These are phyloP conservation scores for Penicillium digitatum DNA, from an alignment of 2,329 filamentous ascomycete species.

Conservation along the genomic window DNA sequence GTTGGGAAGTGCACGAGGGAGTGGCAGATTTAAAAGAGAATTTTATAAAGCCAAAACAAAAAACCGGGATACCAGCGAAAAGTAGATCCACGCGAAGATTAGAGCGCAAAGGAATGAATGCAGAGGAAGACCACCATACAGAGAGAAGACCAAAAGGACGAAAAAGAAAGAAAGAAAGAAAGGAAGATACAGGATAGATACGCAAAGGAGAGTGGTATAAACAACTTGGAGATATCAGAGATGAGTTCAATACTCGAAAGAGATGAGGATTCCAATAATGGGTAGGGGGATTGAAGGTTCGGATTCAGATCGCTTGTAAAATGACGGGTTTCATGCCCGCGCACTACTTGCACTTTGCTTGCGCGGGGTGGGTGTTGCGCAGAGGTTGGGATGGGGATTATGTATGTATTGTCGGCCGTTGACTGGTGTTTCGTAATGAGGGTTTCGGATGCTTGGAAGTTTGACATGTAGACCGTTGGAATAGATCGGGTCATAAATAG, in stretches of 20 bases:
- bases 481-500: neutral
- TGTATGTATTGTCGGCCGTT: conserved; percentile 3
- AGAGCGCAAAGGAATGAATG: neutral
- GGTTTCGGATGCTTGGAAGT: neutral
- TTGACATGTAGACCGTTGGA: neutral
- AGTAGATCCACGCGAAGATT: neutral
- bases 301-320: neutral
- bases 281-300: neutral
- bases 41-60: neutral
- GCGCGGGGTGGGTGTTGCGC: neutral
- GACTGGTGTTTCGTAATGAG: neutral
- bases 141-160: neutral
- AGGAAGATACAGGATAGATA: neutral
- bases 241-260: neutral
- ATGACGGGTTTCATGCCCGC: neutral
- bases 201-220: conserved; percentile 1
- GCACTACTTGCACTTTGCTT: neutral
- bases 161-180: neutral
- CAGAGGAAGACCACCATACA: neutral
- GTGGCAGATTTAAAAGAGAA: neutral
- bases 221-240: neutral
- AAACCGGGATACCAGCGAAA: neutral
- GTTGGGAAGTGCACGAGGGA: no score
- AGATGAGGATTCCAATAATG: neutral
- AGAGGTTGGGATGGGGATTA: neutral